Conservation (phyloP, 2,329 filamentous ascomycete species). For the Pseudogymnoascus sp. region DNA sequence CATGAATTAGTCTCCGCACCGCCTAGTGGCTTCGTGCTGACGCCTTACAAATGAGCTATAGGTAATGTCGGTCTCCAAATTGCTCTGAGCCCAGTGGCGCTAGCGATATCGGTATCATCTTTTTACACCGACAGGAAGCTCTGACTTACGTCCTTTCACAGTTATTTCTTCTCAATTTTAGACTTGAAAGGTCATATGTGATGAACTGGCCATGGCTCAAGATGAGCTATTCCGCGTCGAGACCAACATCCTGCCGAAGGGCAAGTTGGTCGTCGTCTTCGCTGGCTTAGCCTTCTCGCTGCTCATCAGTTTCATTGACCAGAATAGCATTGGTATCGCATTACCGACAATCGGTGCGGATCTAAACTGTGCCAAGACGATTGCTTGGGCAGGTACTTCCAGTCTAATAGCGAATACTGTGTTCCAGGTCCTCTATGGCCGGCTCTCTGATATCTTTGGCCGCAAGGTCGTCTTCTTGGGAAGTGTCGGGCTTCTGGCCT, state of each 20-base stretch:
- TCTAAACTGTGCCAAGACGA: slow-evolving; percentile 37
- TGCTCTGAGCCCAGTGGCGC: background rate
- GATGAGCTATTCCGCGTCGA: slow-evolving; percentile 35
- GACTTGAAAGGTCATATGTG: background rate
- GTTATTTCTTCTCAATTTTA: background rate
- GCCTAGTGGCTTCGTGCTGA: background rate
- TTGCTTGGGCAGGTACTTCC: slow-evolving; percentile 49
- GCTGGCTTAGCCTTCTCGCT: slow-evolving; percentile 43
- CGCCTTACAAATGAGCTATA: background rate
- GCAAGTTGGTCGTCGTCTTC: slow-evolving; percentile 45
- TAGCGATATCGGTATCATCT: background rate
- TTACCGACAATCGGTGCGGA: slow-evolving; percentile 40
- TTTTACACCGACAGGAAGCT: background rate
- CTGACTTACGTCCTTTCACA: background rate
- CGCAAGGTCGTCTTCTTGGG: slow-evolving; percentile 51
- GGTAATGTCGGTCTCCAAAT: background rate
- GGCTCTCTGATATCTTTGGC: slow-evolving; percentile 54
- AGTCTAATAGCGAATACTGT: slow-evolving; percentile 51
- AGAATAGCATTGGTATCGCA: slow-evolving; percentile 44
- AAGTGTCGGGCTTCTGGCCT: slow-evolving; percentile 43
- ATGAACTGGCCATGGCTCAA: background rate
- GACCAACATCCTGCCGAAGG: slow-evolving; percentile 48
- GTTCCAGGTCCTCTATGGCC: slow-evolving; percentile 59
- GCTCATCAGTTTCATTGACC: slow-evolving; percentile 48
- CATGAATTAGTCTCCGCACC: background rate